Evolutionary conservation across 2,329 filamentous ascomycete genomes (phyloP), one percentile per base, ranked within the genome.

Genomic region (Fusarium graminum): DNA sequence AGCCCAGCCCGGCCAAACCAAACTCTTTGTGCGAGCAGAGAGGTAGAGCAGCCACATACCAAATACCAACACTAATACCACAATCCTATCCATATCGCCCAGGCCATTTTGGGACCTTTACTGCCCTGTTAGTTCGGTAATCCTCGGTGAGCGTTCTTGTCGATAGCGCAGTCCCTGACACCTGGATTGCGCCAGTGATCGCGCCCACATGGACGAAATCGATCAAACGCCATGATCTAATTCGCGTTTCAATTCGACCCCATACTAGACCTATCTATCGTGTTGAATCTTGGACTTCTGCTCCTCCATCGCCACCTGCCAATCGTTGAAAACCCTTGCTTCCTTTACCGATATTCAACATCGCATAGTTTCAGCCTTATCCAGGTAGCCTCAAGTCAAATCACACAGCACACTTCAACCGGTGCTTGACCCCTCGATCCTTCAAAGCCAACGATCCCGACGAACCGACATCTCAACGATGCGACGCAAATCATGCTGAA

Each of bases 401-500:
- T n/a, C n/a, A n/a, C 34, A 36, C 16, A 36, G 36, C 61, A 55
- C 55, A 52, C 44, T 56, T 59, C 52, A 50, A 59, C 65, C 43
- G 29, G 39, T 58, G 42, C 44, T 59, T 63, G 69, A 69, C 52
- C 62, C 53, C 62, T 67, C 57, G 52, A 59, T 43, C 49, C 50
- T 30, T 17, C 16, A n/a, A 36, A 36, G 16, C n/a, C 16, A 45
- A 54, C 64, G 53, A 58, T 45, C 49, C 56, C 60, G 56, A 65
- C 60, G 64, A 67, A 55, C 45, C 61, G 50, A 69, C 47, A 56
- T 51, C 65, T 63, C 30, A 75, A 84, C 78, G 76, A 84, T 82
- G 82, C 78, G 78, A 76, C 77, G 77, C 78, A 77, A 80, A 85
- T 78, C 81, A 87, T 87, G 85, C 82, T 87, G 82, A 85, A 84